Evolutionary conservation across 2,329 filamentous ascomycete species (phyloP), one percentile per base, ranked within the genome.

Genomic region (Arthrobotrys pseudoclavata): DNA sequence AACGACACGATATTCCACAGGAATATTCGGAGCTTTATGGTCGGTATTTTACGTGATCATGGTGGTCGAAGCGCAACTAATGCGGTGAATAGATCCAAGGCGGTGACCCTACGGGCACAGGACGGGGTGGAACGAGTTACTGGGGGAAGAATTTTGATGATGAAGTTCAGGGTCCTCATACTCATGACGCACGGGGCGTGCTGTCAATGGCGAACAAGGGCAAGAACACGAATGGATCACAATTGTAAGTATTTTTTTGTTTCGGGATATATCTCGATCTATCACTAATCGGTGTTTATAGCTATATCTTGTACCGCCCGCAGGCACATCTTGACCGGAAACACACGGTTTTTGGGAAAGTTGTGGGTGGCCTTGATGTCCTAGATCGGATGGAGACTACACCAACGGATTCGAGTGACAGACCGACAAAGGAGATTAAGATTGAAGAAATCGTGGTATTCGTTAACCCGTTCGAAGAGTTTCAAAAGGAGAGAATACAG

Each of bases 121-220:
- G 96, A 0, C 89, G 93, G 77, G 96, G 96, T n/a, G 96, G 96
- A 0, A 86, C 90, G 60, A 96, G 92, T 82, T 90, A 97, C 76
- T 99, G 96, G 96, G 92, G 92, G 74, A 97, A 96, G 84, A 92
- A 94, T 78, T 99, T 99, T 82, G 87, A 91, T 66, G 96, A 99
- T 83, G 96, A 99, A 83, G 91, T 98, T 79, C 94, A 97, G 15
- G 94, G 94, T 0, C 93, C 95, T 0, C 84, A 94, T 47, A 91
- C 91, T n/a, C 96, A 99, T 82, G 91, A 93, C 82, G 85, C 87
- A 0, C 87, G 94, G 29, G 96, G 96, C 12, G 88, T 94, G 0
- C 83, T 96, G 26, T 94, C 91, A 80, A 99, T 99, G 96, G 96
- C 96, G 47, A 99, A 99, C 84, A 99, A 99, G 83, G 96, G 96